These are phyloP conservation scores for Candida ulmi DNA, from an alignment of 805 yeast genomes.

Conservation along the genomic window DNA sequence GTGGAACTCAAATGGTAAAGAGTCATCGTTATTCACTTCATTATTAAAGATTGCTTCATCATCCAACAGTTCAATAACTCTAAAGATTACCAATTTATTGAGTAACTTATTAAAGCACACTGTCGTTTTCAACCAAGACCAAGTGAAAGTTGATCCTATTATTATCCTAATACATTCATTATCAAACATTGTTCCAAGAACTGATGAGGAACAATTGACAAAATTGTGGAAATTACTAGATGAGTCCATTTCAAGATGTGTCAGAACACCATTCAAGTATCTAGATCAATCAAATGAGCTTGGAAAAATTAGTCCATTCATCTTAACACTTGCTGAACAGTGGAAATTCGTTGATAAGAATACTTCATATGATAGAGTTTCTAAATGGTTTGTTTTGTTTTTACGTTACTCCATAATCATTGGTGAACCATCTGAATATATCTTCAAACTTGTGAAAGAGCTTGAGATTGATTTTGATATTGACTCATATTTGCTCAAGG, in stretches of 20 bases:
- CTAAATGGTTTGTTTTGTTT: conserved; percentile 47
- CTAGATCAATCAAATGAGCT: conserved; percentile 47
- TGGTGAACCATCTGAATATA: conserved; percentile 47
- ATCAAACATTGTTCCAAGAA: conserved; percentile 14
- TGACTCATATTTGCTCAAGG: conserved; percentile 12
- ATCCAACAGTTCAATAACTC: conserved; percentile 24
- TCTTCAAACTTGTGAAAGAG: conserved; percentile 8
- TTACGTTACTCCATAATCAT: conserved; percentile 41
- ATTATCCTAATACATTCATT: conserved; percentile 49
- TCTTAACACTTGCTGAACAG: conserved; percentile 62
- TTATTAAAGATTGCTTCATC: conserved; percentile 49
- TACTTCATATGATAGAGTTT: conserved; percentile 19
- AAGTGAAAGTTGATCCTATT: conserved; percentile 46
- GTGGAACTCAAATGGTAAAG: conserved; percentile 58
- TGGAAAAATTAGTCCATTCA: conserved; percentile 47
- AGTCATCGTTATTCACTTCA: conserved; percentile 61
- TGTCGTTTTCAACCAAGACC: conserved; percentile 44
- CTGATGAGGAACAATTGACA: conserved; percentile 10
- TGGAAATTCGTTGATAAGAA: conserved; percentile 44
- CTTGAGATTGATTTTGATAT: conserved; percentile 18
- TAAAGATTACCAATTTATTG: conserved; percentile 46
- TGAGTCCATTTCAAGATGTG: conserved; percentile 66
- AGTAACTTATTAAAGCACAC: conserved; percentile 44
- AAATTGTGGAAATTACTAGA: conserved; percentile 64
- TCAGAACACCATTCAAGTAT: conserved; percentile 78